Base-by-base conservation (phyloP, 768 basidiomycete species). In the Kwoniella sp. region DNA sequence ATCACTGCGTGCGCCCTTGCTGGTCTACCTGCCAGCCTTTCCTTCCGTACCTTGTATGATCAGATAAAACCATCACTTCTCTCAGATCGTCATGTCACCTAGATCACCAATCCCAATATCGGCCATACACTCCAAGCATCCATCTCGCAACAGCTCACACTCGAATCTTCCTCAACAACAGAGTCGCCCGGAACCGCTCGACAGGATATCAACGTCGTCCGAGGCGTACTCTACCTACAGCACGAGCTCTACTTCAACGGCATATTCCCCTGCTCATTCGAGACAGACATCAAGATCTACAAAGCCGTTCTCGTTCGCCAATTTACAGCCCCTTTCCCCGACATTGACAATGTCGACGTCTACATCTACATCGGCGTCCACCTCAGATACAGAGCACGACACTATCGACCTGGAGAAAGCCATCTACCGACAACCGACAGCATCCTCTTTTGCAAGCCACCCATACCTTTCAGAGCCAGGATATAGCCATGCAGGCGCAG, bases 201-300 rank as follows among this genome's bases (percentile, higher is more conserved):
- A 45, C 17, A 45, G 41, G 41, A 45, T 45, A 9, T 45, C 41
- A 17, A 45, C 41, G 23, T 51, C 50, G 4, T 51, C 50, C 11
- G 50, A 28, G 11, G 5, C 50, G 23, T 51, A 23, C 23, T 51
- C 50, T 9, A 28, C 50, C 15, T 25, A 51, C 20, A 28, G 26
- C 50, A 23, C 50, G 20, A 28, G 26, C 17, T 28, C 23, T 13
- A 51, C 4, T 17, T 51, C 50, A 4, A 28, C 26, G 23, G 50
- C 50, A 9, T 51, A 25, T 26, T 51, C 50, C 23, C 30, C 48
- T 5, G 29, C 47, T 8, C 60, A 61, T 31, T 61, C 60, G 12
- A 30, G 60, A 28, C 37, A 53, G 3, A 23, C 13, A 7, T 61
- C 58, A 30, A 59, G 26, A 31, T 48, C 41, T 4, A 59, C 15